Conservation (phyloP, 495 filamentous ascomycete species). For the Mycothermus thermophilus region DNA sequence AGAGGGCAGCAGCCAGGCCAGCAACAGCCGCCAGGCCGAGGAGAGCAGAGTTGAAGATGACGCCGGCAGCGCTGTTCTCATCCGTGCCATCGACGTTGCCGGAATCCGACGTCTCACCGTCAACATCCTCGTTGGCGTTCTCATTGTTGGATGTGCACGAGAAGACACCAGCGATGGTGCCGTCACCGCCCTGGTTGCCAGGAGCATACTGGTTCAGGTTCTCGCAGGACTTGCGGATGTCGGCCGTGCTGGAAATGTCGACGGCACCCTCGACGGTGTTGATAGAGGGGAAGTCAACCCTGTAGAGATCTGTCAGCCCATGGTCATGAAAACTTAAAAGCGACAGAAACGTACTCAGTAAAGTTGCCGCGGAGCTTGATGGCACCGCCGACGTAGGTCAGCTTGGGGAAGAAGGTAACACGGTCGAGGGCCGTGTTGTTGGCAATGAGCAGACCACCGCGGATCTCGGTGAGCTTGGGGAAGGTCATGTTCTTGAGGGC, state of each 20-base stretch:
- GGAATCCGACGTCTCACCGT: conserved; percentile 11
- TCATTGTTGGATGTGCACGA: conserved; percentile 38
- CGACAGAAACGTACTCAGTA: conserved; percentile 46
- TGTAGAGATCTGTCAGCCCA: conserved; percentile 21
- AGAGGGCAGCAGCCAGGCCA: conserved; percentile 23
- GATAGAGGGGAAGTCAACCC: conserved; percentile 54
- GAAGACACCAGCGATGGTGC: conserved; percentile 46
- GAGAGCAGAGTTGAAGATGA: conserved; percentile 24
- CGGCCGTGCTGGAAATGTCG: conserved; percentile 62
- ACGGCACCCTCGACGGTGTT: conserved; percentile 72
- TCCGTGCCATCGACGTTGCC: conserved; percentile 8
- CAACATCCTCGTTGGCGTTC: conserved; percentile 29
- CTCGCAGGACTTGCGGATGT: conserved; percentile 39
- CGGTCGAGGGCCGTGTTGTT: conserved; percentile 65
- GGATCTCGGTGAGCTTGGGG: conserved; percentile 49
- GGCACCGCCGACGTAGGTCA: conserved; percentile 64
- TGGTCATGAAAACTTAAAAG: background rate
- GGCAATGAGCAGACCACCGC: conserved; percentile 66
- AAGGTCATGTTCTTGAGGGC: conserved; percentile 65
- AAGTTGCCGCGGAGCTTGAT: conserved; percentile 83
- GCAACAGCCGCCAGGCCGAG: conserved; percentile 26
- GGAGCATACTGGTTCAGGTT: conserved; percentile 30
- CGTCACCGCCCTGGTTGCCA: conserved; percentile 24
- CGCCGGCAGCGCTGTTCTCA: conserved; percentile 20
- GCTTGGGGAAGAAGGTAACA: conserved; percentile 50